Conservation (phyloP, 2,329 filamentous ascomycete species). For the Fusarium sp. region DNA sequence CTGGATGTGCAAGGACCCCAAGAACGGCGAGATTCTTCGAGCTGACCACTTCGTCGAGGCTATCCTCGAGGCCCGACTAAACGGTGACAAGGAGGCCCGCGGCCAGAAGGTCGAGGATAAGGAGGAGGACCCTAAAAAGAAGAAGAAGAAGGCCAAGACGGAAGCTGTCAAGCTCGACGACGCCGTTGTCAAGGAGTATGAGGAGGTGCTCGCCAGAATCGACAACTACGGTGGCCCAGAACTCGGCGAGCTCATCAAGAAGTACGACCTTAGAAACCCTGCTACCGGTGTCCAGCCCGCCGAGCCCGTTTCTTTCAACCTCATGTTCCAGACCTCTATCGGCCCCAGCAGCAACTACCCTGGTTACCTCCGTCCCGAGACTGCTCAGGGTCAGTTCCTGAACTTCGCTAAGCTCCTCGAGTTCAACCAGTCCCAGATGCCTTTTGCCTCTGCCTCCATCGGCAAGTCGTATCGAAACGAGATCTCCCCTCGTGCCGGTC, state of each 20-base stretch:
- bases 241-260: conserved; percentile 89
- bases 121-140: conserved; percentile 78
- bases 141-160: conserved; percentile 91
- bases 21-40: conserved; percentile 95
- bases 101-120: conserved; percentile 85
- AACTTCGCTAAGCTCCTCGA: conserved; percentile 97
- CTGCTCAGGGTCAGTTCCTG: conserved; percentile 97
- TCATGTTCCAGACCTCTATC: conserved; percentile 98
- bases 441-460: conserved; percentile 96
- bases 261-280: conserved; percentile 93
- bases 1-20: conserved; percentile 99
- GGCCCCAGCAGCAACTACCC: conserved; percentile 90
- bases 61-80: conserved; percentile 87
- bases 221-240: conserved; percentile 94
- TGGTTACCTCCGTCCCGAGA: conserved; percentile 92
- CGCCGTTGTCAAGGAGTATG: conserved; percentile 87
- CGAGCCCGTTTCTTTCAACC: conserved; percentile 92
- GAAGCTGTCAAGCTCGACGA: conserved; percentile 91
- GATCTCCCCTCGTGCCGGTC: conserved; percentile 92
- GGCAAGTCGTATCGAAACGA: conserved; percentile 99
- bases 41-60: conserved; percentile 98
- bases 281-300: conserved; percentile 81
- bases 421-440: conserved; percentile 95
- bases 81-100: conserved; percentile 93
- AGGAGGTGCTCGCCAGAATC: conserved; percentile 90